Base-by-base conservation (phyloP, 164 flowering plant genomes). In the Macadamia integrifolia region DNA sequence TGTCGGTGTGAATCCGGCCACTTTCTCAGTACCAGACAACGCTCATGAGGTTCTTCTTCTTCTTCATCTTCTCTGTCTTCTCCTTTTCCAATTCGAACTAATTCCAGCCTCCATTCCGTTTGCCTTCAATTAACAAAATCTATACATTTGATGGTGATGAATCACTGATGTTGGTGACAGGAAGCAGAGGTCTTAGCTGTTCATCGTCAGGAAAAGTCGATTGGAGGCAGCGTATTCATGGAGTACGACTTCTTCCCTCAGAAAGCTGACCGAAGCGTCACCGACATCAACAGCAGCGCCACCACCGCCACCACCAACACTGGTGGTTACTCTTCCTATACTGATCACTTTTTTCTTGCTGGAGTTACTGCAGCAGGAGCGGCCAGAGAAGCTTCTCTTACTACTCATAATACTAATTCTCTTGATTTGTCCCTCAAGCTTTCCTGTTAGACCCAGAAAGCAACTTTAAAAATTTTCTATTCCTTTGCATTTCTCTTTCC, bases 351-450 rank as follows among this genome's bases (percentile, higher is more conserved):
- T 2, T 53, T 17, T 42, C 28, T 43, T 12, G 6, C 62, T 11
- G 32, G n/a, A 31, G 62, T 11, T 13, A 57, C 60, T 13, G 59
- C 60, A 57, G 48, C 23, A 23, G 23, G 23, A 23, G 23, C 23
- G 23, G 23, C 30, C 3, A 44, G 49, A 46, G 76, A 76, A 61
- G 52, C 68, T 66, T 72, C 73, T 63, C 8, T 46, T 23, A 23
- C 23, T 23, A 23, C 23, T 23, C 23, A 23, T 15, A 57, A 57
- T 64, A 9, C 66, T 42, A 40, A 44, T 40, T 68, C 50, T 17
- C 53, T 77, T 30, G 80, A 77, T 71, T 71, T 77, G 48, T 70
- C 80, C 14, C 80, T 77, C 60, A 74, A 71, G 74, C 80, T 77
- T 50, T 76, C 74, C 66, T 68, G 69, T 60, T 68, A 76, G 60